Base-by-base conservation (phyloP, 2,329 filamentous ascomycete species). In the Trichothecium roseum region DNA sequence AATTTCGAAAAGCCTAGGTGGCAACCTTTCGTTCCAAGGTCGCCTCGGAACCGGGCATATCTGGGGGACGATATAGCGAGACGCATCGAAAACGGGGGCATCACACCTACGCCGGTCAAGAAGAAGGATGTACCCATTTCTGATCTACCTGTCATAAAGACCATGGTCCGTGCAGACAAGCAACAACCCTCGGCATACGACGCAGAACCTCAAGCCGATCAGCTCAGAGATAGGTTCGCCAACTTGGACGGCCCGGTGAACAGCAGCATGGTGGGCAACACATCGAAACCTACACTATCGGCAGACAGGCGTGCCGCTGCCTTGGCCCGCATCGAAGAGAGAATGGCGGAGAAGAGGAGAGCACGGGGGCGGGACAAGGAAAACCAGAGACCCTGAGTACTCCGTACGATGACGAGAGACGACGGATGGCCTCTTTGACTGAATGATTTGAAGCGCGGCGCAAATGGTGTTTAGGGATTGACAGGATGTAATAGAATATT, bases 271-370 rank as follows among this genome's bases (percentile, higher is more conserved):
- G 41, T 55, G 18, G 56, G 50, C 16, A 65, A 64, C 34, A 52
- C 57, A 5, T 59, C 64, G 4, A 63, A 62, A 39, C 60, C 62
- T 16, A 55, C 53, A 3, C 47, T 76, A 10, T 60, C 72, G 8
- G 63, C 68, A 4, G 67, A 71, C 34, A 60, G 73, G 24, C 60
- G 62, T 31, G 66, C 69, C 6, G 72, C 71, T 2, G 72, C 70
- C 9, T 58, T 72, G 35, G 72, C 70, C 29, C 57, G 71, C 7
- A 63, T 77, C 12, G 66, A 74, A 50, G 61, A 65, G 50, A 64
- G 69, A 47, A 66, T 64, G 48, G 62, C 63, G n/a, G 64, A 73
- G 50, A 68, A 69, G 49, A 60, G 57, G 48, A 55, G 54, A 38
- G 47, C 52, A 18, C 51, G 53, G 33, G 51, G 50, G 32, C 50